Evolutionary conservation across 169 alveolate species (phyloP).

Genomic region (Plasmodium cynomolgi): DNA sequence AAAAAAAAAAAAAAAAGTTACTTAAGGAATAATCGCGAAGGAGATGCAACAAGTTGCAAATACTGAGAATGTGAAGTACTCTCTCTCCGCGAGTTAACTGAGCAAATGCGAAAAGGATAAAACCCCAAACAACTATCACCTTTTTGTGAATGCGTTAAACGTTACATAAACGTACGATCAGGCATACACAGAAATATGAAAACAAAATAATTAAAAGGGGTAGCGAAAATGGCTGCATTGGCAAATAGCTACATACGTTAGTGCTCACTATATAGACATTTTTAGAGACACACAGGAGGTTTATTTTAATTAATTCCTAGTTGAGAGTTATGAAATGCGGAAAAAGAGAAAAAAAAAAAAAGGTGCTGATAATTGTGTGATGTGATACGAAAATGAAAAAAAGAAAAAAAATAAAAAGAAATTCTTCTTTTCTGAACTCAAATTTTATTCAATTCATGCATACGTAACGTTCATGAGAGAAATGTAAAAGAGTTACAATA

Average conservation of each 20-base stretch:
- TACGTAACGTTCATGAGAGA: background rate
- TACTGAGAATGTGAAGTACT: background rate
- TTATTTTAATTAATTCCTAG: slow-evolving; percentile 14
- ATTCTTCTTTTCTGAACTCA: background rate
- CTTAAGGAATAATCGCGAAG: background rate
- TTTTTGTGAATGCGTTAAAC: background rate
- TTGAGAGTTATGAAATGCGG: background rate
- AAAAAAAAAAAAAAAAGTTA: background rate
- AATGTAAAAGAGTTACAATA: background rate
- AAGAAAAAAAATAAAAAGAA: background rate
- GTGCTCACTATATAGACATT: background rate
- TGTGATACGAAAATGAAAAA: background rate
- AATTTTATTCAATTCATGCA: background rate
- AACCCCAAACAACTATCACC: background rate
- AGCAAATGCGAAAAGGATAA: background rate
- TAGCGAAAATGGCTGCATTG: background rate
- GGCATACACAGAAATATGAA: background rate
- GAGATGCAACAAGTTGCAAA: background rate
- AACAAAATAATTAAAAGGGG: background rate
- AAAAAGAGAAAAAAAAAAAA: background rate
- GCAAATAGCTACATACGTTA: background rate
- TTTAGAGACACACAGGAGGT: background rate
- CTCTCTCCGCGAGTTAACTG: background rate
- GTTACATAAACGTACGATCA: background rate
- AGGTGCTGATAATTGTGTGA: background rate